Conservation (phyloP, 257 asterid genomes). For the Gynochthodes officinalis region DNA sequence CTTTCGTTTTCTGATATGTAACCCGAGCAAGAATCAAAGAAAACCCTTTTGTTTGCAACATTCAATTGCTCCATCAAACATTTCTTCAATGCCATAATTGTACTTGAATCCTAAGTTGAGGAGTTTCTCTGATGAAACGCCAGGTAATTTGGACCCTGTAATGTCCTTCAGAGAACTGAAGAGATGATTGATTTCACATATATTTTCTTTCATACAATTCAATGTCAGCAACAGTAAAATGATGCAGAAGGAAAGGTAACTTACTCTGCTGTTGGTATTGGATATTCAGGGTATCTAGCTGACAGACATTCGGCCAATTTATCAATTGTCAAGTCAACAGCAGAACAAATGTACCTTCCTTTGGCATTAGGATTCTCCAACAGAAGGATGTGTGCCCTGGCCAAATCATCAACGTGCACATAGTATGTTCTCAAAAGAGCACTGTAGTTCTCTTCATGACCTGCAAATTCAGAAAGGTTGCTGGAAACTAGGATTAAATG, state of each 20-base stretch:
- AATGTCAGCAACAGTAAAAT: not conserved
- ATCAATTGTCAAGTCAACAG: slow-evolving; percentile 25
- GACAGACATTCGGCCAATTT: slow-evolving; percentile 35
- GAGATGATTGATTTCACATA: not conserved
- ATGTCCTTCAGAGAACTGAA: slow-evolving; percentile 23
- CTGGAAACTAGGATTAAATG: not conserved
- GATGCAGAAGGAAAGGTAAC: slow-evolving; percentile 6
- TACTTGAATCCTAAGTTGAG: slow-evolving; percentile 43
- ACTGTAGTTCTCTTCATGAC: slow-evolving; percentile 21
- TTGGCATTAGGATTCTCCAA: slow-evolving; percentile 45
- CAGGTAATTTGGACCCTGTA: not conserved
- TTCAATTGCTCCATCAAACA: slow-evolving; percentile 50
- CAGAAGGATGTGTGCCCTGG: slow-evolving; percentile 54
- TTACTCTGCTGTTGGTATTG: slow-evolving; percentile 49
- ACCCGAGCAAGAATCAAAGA: slow-evolving; percentile 15
- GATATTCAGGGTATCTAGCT: slow-evolving; percentile 39
- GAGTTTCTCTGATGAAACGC: slow-evolving; percentile 36
- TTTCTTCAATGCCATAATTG: slow-evolving; percentile 42
- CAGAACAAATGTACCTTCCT: slow-evolving; percentile 51
- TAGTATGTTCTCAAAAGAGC: slow-evolving; percentile 12
- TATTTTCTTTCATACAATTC: not conserved
- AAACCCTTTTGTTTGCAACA: slow-evolving; percentile 42
- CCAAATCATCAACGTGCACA: slow-evolving; percentile 57
- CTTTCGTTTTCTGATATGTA: too few relatives aligned
- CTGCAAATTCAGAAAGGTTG: slow-evolving; percentile 24